phyloP scores from a whole-genome alignment of 352 stramenopile genomes.

The Salisapilia sapeloensis region DNA sequence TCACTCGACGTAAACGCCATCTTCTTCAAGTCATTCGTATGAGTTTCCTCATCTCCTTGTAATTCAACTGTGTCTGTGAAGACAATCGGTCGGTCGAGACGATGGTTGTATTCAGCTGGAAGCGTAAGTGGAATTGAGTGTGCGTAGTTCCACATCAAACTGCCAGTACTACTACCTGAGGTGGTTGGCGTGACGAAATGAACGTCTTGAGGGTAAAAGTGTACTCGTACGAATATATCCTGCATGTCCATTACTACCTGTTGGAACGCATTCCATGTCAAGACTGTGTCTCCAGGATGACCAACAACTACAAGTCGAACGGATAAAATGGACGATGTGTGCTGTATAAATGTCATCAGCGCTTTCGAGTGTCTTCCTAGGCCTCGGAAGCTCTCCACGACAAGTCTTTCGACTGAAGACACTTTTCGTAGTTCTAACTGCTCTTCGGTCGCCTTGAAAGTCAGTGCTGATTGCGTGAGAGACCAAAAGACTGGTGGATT shows the following conservation, averaged over 20 bases:
- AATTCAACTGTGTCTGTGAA: conserved; percentile 67
- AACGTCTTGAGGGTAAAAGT: conserved; percentile 50
- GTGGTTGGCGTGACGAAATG: conserved; percentile 30
- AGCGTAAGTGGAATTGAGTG: conserved; percentile 26
- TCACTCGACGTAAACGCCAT: conserved; percentile 29
- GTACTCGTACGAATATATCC: conserved; percentile 39
- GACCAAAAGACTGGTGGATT: conserved; percentile 52
- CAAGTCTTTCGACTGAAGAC: no score
- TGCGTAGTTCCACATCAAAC: conserved; percentile 45
- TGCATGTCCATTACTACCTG: conserved; percentile 32
- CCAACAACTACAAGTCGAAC: conserved; percentile 54
- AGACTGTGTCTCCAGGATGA: conserved; percentile 18
- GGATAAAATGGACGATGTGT: conserved; percentile 28
- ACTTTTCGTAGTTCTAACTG: no score
- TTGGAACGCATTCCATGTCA: conserved; percentile 41
- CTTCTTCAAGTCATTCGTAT: conserved; percentile 12
- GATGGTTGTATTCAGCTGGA: conserved; percentile 19
- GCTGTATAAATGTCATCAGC: conserved; percentile 26
- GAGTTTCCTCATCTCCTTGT: no score
- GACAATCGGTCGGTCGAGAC: conserved; percentile 47
- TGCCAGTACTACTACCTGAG: conserved; percentile 20
- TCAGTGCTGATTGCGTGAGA: no score
- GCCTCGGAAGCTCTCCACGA: conserved; percentile 23
- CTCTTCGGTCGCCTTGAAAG: no score
- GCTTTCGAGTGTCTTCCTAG: no score